Base-by-base conservation (phyloP, 2,329 filamentous ascomycete species). In the Triangularia verruculosa region DNA sequence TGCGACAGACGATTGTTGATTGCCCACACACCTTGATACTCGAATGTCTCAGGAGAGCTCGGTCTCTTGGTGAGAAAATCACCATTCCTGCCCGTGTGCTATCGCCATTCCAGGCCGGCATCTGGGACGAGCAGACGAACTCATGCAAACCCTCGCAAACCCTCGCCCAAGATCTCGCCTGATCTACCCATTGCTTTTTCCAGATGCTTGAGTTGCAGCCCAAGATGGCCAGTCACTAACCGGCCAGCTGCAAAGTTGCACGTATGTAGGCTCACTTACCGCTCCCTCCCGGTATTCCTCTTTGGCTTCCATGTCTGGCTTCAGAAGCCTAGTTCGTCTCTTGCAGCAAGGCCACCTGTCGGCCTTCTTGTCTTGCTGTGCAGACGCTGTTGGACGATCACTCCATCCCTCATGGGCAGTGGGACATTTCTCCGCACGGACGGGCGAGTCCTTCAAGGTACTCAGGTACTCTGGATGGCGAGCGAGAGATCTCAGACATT, bases 81-180 rank as follows among this genome's bases (percentile, higher is more conserved):
- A 59, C 17, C 57, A 59, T 59, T 52, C 57, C 57, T 59, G 22
- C 25, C 39, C 57, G 25, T 59, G 57, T 52, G 32, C 57, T 52
- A 43, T 59, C n/a, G 56, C 30, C 57, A 59, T 59, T 59, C 57
- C 57, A 59, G 30, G 20, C 24, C 47, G 57, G 57, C 25, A 7
- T 24, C 43, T 39, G 55, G 32, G 20, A 39, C 20, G 15, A 27
- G 43, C 39, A n/a, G 20, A n/a, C 32, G 15, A 30, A 43, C 13
- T 13, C 43, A 17, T 56, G 30, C 55, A 20, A 57, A 28, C 54
- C 15, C n/a, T n/a, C n/a, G n/a, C n/a, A n/a, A n/a, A n/a, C n/a
- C 30, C 34, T 39, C 13, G 13, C 32, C 57, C 57, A 51, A 25
- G n/a, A 25, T 59, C 39, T 59, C 47, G 20, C 13, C 47, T 53